Evolutionary conservation across 805 yeast species (phyloP).

Genomic region (Martiniozyma abietophila): DNA sequence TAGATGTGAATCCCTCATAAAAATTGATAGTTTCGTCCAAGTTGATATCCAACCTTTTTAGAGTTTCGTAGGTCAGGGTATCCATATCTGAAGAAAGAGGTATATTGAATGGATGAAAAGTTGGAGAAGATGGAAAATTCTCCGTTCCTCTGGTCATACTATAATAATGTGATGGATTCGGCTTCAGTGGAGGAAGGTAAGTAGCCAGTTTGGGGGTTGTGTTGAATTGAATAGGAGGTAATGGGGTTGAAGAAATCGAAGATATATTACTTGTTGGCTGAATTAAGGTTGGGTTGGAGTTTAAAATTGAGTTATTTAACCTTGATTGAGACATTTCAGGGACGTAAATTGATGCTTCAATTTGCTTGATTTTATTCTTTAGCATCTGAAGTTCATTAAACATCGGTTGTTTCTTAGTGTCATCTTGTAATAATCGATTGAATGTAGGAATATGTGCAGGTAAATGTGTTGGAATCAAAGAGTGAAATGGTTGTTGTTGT

Average conservation of each 20-base stretch:
- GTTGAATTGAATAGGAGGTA: slow-evolving; percentile 20
- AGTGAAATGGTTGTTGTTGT: no score
- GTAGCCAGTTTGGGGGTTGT: slow-evolving; percentile 1
- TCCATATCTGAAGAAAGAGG: not conserved
- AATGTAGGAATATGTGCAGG: no score
- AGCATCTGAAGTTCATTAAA: slow-evolving; percentile 27
- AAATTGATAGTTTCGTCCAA: slow-evolving; percentile 32
- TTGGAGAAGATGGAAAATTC: not conserved
- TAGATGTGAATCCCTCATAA: slow-evolving; percentile 34
- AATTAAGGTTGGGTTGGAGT: no score
- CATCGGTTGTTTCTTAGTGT: slow-evolving; percentile 18
- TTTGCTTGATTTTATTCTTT: slow-evolving; percentile 34
- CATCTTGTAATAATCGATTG: no score
- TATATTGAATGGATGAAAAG: slow-evolving; percentile 2
- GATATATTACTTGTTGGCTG: no score
- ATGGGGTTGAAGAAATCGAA: no score
- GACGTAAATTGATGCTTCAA: slow-evolving; percentile 36
- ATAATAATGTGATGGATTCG: not conserved
- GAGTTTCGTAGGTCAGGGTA: not conserved
- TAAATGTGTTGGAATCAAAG: no score
- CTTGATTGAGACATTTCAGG: slow-evolving; percentile 17
- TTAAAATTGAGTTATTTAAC: not conserved
- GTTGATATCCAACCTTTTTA: slow-evolving; percentile 16
- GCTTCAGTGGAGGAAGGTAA: not conserved
- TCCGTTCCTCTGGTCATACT: not conserved